These are phyloP conservation scores for Rhododendron henanense DNA, from an alignment of 148 eudicot genomes.

Conservation along the genomic window DNA sequence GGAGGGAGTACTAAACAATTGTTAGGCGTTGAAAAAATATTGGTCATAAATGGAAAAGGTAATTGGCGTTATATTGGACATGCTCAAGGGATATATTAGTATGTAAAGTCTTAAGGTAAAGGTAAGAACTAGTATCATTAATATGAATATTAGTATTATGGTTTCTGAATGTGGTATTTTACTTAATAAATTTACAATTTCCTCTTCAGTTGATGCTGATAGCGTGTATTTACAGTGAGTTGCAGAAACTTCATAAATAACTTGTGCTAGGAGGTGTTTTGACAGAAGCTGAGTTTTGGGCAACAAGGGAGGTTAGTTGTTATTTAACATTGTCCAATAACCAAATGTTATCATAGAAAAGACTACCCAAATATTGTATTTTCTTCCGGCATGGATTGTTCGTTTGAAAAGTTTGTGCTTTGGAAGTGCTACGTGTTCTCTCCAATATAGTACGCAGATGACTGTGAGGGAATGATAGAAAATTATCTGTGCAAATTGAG, in stretches of 20 bases:
- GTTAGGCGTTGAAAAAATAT: neutral
- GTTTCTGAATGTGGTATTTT: neutral
- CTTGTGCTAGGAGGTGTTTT: constrained; percentile 65
- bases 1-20: no score
- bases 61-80: neutral
- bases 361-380: neutral
- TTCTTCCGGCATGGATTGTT: neutral
- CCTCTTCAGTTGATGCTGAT: neutral
- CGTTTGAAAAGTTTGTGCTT: neutral
- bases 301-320: no score
- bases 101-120: neutral
- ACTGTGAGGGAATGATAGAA: constrained; percentile 1
- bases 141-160: neutral
- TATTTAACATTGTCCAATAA: constrained; percentile 3
- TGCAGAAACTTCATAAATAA: constrained; percentile 80
- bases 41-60: neutral
- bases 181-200: neutral
- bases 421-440: neutral
- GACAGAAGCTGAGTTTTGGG: neutral
- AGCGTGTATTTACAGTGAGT: constrained; percentile 52
- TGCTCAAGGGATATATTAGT: neutral
- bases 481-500: neutral
- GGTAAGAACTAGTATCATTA: neutral
- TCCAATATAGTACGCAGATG: neutral
- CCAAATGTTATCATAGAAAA: neutral